Conservation (phyloP, 2,329 filamentous ascomycete species). For the Lasiodiplodia hormozganensis region DNA sequence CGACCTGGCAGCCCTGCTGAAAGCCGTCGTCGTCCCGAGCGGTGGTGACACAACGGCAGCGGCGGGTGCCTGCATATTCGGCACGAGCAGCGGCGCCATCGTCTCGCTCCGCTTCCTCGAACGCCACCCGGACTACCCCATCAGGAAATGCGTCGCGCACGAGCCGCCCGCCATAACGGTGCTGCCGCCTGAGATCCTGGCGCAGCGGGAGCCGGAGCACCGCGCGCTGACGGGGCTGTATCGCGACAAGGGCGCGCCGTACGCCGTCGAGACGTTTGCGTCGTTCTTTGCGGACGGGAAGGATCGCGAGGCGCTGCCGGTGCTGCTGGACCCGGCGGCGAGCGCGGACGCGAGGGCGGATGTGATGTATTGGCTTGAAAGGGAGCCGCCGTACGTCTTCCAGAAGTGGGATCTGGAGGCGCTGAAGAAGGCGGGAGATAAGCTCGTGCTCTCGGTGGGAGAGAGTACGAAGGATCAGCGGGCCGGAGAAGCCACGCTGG, state of each 20-base stretch:
- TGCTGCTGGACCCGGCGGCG: neutral
- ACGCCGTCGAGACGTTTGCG: neutral
- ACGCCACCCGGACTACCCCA: neutral
- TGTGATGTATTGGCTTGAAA: neutral
- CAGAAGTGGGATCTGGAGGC: neutral
- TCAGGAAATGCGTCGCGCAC: neutral
- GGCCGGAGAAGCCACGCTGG: neutral
- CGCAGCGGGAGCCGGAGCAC: neutral
- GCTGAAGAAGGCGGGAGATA: neutral
- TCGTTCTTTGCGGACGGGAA: neutral
- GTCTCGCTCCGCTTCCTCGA: neutral
- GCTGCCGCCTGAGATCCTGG: neutral
- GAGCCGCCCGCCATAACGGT: neutral
- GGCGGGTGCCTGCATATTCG: neutral
- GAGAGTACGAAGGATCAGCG: neutral
- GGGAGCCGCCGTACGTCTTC: neutral
- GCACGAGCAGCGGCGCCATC: neutral
- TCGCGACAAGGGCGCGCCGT: neutral
- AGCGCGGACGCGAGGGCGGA: neutral
- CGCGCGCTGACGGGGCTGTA: neutral
- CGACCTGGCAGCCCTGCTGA: neutral
- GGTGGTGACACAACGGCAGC: neutral
- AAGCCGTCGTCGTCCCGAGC: neutral
- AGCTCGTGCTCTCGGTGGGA: neutral
- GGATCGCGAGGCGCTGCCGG: neutral